phyloP scores from a whole-genome alignment of 108 stramenopile species.

The Discostella pseudostelligera region DNA sequence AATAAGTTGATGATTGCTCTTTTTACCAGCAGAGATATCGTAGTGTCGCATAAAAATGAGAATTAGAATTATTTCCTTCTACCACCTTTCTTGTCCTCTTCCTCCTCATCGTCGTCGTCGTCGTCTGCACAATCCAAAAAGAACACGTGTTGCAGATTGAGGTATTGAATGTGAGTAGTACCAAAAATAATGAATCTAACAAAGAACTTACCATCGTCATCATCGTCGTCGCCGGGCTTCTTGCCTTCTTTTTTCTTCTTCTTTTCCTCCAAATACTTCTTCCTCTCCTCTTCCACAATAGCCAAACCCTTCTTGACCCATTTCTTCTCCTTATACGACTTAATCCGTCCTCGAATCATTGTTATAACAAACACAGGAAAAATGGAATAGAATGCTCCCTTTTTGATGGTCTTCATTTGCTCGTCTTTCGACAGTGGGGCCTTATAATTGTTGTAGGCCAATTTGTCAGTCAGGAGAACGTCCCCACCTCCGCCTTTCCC shows the following conservation, averaged over 20 bases:
- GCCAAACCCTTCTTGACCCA: conserved; percentile 36
- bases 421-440: conserved; percentile 26
- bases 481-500: conserved; percentile 21
- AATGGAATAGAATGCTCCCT: conserved; percentile 34
- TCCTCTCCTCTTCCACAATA: conserved; percentile 32
- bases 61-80: background rate
- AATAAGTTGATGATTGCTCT: too few relatives aligned
- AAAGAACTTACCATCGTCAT: conserved; percentile 15
- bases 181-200: background rate
- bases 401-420: conserved; percentile 35
- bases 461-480: conserved; percentile 40
- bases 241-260: conserved; percentile 29
- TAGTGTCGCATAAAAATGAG: background rate
- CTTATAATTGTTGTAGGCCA: conserved; percentile 47
- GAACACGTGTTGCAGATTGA: too few relatives aligned
- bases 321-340: conserved; percentile 42
- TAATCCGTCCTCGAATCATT: conserved; percentile 40
- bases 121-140: background rate
- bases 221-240: conserved; percentile 29
- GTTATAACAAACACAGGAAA: conserved; percentile 46
- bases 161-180: background rate
- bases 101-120: background rate
- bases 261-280: conserved; percentile 37
- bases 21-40: too few relatives aligned
- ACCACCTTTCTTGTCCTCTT: background rate